phyloP scores from a whole-genome alignment of 495 filamentous ascomycete species.

The Hyaloscypha hepaticicola region DNA sequence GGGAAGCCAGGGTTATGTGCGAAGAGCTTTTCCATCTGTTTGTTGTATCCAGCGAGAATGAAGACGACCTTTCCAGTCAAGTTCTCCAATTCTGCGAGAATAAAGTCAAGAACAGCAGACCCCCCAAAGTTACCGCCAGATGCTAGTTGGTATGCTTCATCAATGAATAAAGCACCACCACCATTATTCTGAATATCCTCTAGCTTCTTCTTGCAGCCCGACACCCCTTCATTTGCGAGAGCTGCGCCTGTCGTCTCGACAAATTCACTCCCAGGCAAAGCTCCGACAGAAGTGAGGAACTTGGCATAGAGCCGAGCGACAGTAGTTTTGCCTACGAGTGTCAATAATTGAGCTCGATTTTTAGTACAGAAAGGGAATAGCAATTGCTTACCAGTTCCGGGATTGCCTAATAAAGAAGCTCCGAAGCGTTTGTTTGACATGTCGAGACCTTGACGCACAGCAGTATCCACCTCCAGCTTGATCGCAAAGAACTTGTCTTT shows the following conservation, averaged over 20 bases:
- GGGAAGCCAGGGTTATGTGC: conserved; percentile 59
- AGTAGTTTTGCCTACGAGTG: conserved; percentile 59
- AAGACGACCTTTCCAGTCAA: conserved; percentile 71
- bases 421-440: conserved; percentile 54
- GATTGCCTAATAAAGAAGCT: conserved; percentile 58
- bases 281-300: conserved; percentile 51
- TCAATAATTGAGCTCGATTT: conserved; percentile 1
- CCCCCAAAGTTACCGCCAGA: no score
- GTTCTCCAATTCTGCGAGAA: conserved; percentile 73
- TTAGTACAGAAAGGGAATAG: neutral
- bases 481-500: conserved; percentile 57
- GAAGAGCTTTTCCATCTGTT: conserved; percentile 76
- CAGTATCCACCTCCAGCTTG: conserved; percentile 54
- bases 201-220: conserved; percentile 44
- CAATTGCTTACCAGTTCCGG: conserved; percentile 53
- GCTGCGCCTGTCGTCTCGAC: conserved; percentile 56
- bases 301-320: conserved; percentile 62
- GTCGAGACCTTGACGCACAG: conserved; percentile 44
- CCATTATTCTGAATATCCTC: conserved; percentile 43
- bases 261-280: conserved; percentile 43
- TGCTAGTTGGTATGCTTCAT: conserved; percentile 51
- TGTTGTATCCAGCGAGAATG: conserved; percentile 72
- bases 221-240: conserved; percentile 44
- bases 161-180: conserved; percentile 62
- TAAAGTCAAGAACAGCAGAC: conserved; percentile 72